Percentiles rank a stretch among this genome's conserved stretches.
phyloP scores from a whole-genome alignment of 2,329 filamentous ascomycete species.

The Sphaerostilbella broomeana region DNA sequence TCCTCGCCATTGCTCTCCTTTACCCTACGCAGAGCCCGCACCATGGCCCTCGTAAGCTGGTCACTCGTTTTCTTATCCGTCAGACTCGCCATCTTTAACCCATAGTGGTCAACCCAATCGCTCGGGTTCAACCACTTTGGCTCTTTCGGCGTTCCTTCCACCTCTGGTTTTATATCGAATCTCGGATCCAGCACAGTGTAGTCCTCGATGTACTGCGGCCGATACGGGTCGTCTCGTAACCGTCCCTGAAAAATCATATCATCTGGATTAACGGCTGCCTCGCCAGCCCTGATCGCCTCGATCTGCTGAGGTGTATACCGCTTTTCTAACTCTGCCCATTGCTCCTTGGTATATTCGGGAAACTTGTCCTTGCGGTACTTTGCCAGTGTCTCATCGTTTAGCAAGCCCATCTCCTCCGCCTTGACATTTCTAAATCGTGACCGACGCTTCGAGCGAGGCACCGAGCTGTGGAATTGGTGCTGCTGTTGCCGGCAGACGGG shows the following conservation, averaged over 20 bases:
- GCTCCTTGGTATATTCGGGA: slow-evolving; percentile 59
- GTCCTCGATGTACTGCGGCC: slow-evolving; percentile 73
- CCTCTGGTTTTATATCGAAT: slow-evolving; percentile 61
- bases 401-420: slow-evolving; percentile 46
- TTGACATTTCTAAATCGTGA: slow-evolving; percentile 48
- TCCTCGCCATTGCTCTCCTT: slow-evolving; percentile 36
- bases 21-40: slow-evolving; percentile 36
- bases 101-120: slow-evolving; percentile 53
- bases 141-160: slow-evolving; percentile 44
- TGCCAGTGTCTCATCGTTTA: slow-evolving; percentile 37
- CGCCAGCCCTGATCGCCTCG: slow-evolving; percentile 72
- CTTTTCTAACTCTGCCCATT: slow-evolving; percentile 54
- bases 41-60: slow-evolving; percentile 36
- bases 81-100: slow-evolving; percentile 37
- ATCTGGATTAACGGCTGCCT: slow-evolving; percentile 64
- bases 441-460: slow-evolving; percentile 39
- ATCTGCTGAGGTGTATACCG: slow-evolving; percentile 78
- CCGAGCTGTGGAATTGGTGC: slow-evolving; percentile 46
- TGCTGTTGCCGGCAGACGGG: slow-evolving; percentile 12
- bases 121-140: slow-evolving; percentile 52
- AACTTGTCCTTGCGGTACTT: slow-evolving; percentile 44
- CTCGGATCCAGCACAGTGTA: slow-evolving; percentile 70
- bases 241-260: slow-evolving; percentile 70
- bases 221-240: slow-evolving; percentile 65
- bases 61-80: slow-evolving; percentile 37